Base-by-base conservation (phyloP, 352 stramenopile genomes). In the Globisporangium spinosum region DNA sequence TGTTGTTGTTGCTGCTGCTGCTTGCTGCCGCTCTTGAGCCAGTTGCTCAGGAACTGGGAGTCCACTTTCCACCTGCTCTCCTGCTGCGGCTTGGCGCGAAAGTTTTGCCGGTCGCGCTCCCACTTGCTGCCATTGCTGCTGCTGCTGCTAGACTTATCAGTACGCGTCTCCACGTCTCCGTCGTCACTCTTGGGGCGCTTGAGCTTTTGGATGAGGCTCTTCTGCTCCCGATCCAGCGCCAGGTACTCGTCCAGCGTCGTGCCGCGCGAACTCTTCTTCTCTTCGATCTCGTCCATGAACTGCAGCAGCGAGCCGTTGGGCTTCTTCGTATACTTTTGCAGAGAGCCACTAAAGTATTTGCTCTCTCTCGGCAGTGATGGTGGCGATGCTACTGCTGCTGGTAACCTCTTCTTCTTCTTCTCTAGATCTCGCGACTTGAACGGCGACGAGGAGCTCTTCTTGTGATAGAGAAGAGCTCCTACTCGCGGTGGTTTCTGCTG, bases 201-300 rank as follows among this genome's bases (percentile, higher is more conserved):
- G 15, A 54, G 57, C 64, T 47, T 43, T 23, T 75, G 61, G 8
- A 65, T 29, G 6, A 60, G 49, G 51, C 60, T 34, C 6, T 69
- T 58, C 57, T 80, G 53, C 47, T 75, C 67, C 15, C 67, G 59
- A 5, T 83, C 73, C 25, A 83, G 51, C 13, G 54, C 63, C 23
- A 77, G n/a, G 12, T 80, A 82, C 35, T 75, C 62, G 58, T 85
- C 40, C 6, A 84, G 40, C 5, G 62, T 68, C n/a, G 49, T 60
- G 10, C 38, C 51, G 1, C 0, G 66, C n/a, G 58, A 55, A 12
- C 61, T 64, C 43, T 77, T 77, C 51, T 79, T 67, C 61, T 73
- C 45, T n/a, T 80, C 63, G 25, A 75, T 65, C 57, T 79, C 69
- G 40, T 73, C 61, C 15, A 81, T 22, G 27, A 75, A 82, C 51